Evolutionary conservation across 441 rosid genomes (phyloP), one percentile per base, ranked within the genome.

Genomic region (Syzygium malaccense): DNA sequence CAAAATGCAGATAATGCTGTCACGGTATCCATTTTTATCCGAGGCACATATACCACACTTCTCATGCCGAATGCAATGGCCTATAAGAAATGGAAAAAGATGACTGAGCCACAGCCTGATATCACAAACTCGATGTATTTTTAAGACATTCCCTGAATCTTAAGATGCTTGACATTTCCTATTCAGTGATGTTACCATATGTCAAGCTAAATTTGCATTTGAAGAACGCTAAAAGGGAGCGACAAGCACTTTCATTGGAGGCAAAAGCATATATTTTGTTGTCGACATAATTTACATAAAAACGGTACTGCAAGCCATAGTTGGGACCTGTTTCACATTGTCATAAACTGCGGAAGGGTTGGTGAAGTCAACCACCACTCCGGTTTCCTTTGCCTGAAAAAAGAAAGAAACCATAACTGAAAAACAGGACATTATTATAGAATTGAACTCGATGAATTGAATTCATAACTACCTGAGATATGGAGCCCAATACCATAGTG

Each of bases 51-150:
- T 89, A 96, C 97, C 58, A 97, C 95, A 87, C 99, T 96, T 91
- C 92, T 96, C 96, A 97, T 94, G 64, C 98, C 99, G 91, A 96
- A 96, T 87, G 99, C 98, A 25, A 95, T 94, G 92, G 99, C 97
- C 98, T 95, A 55, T 85, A 8, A 19, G 60, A 64, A 85, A 49
- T 41, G 25, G 20, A 55, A 54, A 64, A 83, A n/a, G n/a, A 53
- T 33, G 89, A 45, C 13, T 14, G 20, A 33, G 30, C 51, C 64
- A 56, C 1, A 5, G 83, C 83, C 15, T 11, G 49, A 71, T 26
- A 71, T 37, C 20, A 33, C 26, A 1, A 41, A 33, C 28, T 71
- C 49, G 28, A 37, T 71, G 80, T 71, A 68, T 68, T 20, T 71
- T 33, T 49, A 71, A 33, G 28, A 71, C 80, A 71, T 71, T 13